Evolutionary conservation across 106 monocot genomes (phyloP).

Genomic region (Platanthera guangdongensis): DNA sequence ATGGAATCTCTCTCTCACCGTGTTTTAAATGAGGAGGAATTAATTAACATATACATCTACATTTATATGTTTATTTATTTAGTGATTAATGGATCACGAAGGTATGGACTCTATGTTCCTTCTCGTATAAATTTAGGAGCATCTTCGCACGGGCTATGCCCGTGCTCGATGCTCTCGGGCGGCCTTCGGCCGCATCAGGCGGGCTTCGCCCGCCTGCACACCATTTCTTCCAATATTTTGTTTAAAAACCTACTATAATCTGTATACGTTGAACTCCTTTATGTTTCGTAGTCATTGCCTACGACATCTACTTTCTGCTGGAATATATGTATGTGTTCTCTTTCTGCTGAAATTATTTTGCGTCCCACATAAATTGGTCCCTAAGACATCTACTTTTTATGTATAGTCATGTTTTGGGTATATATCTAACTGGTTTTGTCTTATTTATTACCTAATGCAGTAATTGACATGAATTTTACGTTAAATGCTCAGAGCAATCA

Average conservation of each 20-base stretch:
- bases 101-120: too few species aligned
- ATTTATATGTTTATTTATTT: too few species aligned
- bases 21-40: too few species aligned
- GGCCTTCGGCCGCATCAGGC: too few species aligned
- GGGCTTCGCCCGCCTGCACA: too few species aligned
- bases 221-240: constrained; percentile 1
- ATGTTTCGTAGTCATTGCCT: not conserved
- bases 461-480: constrained; percentile 35
- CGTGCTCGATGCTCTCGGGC: too few species aligned
- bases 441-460: constrained; percentile 37
- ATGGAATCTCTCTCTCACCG: too few species aligned
- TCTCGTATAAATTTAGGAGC: too few species aligned
- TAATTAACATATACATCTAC: too few species aligned
- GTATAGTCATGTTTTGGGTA: not conserved
- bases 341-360: not conserved
- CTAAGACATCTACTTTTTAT: not conserved
- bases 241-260: not conserved
- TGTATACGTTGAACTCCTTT: not conserved
- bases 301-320: not conserved
- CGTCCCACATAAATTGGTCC: not conserved
- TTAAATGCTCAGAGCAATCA: constrained; percentile 48
- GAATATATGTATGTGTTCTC: not conserved
- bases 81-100: too few species aligned
- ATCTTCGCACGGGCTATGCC: too few species aligned
- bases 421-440: not conserved